These are phyloP conservation scores for Pisolithus microcarpus DNA, from an alignment of 768 basidiomycete species.

Conservation along the genomic window DNA sequence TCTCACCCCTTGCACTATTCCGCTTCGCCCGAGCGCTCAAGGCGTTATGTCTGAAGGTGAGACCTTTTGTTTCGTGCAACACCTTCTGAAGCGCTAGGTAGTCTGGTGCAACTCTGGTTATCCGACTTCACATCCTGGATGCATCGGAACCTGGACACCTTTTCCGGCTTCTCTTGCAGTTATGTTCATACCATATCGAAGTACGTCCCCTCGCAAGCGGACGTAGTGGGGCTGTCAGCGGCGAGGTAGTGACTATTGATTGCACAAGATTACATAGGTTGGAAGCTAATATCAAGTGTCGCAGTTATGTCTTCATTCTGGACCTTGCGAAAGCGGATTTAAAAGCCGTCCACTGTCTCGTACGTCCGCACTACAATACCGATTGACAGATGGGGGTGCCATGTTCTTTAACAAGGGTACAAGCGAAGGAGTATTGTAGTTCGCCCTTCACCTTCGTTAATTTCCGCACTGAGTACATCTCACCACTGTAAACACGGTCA, in stretches of 20 bases:
- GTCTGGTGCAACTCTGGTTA: constrained; percentile 47
- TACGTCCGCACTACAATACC: constrained; percentile 58
- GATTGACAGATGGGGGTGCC: constrained; percentile 56
- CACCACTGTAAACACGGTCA: not conserved
- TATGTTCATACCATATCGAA: constrained; percentile 65
- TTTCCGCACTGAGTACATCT: not conserved
- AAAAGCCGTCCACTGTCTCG: constrained; percentile 39
- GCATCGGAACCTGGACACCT: constrained; percentile 53
- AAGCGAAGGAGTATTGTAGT: constrained; percentile 53
- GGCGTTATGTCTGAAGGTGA: constrained; percentile 49
- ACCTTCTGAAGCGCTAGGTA: constrained; percentile 17
- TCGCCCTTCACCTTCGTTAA: not conserved
- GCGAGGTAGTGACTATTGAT: constrained; percentile 46
- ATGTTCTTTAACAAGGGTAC: constrained; percentile 72
- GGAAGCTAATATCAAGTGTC: not conserved
- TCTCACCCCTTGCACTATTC: constrained; percentile 41
- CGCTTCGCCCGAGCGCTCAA: constrained; percentile 56
- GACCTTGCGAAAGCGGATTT: constrained; percentile 34
- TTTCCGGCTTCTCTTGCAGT: constrained; percentile 50
- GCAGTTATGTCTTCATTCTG: constrained; percentile 58
- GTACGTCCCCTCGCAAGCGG: constrained; percentile 67
- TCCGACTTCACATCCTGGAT: constrained; percentile 57
- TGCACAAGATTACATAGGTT: not conserved
- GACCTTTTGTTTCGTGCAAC: constrained; percentile 1
- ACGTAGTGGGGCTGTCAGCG: constrained; percentile 69